Conservation (phyloP, 2,329 filamentous ascomycete genomes). For the Stenocarpella maydis region DNA sequence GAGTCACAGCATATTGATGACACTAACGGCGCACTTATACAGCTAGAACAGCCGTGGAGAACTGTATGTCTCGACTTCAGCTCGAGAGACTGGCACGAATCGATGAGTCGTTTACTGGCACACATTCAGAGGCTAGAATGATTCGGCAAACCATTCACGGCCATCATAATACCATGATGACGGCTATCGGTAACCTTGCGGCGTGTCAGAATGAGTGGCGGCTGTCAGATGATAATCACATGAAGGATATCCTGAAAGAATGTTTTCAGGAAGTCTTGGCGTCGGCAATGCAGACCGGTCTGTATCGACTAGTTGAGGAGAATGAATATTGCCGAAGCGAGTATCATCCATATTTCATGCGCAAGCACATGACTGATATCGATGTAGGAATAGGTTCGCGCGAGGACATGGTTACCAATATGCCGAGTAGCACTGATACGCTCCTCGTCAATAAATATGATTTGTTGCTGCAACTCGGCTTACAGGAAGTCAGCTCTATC, state of each 20-base stretch:
- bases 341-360: neutral
- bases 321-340: neutral
- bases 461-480: neutral
- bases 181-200: neutral
- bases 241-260: neutral
- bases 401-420: rapidly evolving
- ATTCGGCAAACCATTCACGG: neutral
- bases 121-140: no score
- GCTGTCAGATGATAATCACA: neutral
- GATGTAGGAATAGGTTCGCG: neutral
- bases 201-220: neutral
- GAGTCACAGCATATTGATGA: no score
- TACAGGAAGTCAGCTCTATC: neutral
- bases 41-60: no score
- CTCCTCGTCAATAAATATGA: neutral
- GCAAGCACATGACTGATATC: neutral
- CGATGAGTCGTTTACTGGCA: no score
- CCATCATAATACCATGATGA: neutral
- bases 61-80: no score
- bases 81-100: no score
- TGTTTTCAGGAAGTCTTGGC: neutral
- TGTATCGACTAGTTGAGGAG: neutral
- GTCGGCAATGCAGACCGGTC: neutral
- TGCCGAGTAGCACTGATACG: no score
- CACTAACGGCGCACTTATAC: no score